Evolutionary conservation across 1,284 basidiomycete genomes (phyloP).

Genomic region (Entoloma clypeatum): DNA sequence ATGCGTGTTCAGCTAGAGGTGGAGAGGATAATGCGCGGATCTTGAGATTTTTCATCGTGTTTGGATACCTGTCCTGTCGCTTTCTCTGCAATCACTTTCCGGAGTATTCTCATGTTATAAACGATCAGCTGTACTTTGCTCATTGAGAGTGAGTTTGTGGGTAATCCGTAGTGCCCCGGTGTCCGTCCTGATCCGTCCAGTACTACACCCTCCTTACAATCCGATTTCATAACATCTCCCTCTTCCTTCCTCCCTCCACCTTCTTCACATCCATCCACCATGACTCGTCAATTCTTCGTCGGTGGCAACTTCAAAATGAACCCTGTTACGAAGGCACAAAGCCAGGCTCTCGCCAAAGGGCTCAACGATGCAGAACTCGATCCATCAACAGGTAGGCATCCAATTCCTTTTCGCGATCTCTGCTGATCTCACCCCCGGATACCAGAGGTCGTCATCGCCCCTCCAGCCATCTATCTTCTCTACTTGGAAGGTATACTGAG

Average conservation of each 20-base stretch:
- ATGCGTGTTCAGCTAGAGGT: constrained; percentile 60
- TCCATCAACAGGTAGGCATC: constrained; percentile 60
- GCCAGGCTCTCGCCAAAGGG: constrained; percentile 59
- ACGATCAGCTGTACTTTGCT: too few relatives aligned
- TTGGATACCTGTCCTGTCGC: neutral
- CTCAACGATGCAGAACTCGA: constrained; percentile 80
- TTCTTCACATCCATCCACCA: constrained; percentile 27
- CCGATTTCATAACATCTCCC: neutral
- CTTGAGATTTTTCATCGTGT: neutral
- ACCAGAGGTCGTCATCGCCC: constrained; percentile 88
- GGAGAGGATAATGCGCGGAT: constrained; percentile 51
- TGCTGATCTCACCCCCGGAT: constrained; percentile 8
- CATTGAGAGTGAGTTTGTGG: too few relatives aligned
- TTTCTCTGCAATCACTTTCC: neutral
- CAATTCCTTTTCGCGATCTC: constrained; percentile 7
- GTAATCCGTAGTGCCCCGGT: too few relatives aligned
- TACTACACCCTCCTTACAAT: neutral
- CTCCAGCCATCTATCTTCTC: constrained; percentile 85
- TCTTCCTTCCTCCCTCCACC: constrained; percentile 8
- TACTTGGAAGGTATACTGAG: constrained; percentile 57
- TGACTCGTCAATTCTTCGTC: constrained; percentile 82
- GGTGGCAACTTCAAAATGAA: constrained; percentile 99
- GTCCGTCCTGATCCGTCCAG: too few relatives aligned
- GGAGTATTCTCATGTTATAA: too few relatives aligned
- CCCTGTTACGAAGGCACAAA: constrained; percentile 62